Evolutionary conservation across 352 stramenopile species (phyloP).

Genomic region (Phytopythium helicoides): DNA sequence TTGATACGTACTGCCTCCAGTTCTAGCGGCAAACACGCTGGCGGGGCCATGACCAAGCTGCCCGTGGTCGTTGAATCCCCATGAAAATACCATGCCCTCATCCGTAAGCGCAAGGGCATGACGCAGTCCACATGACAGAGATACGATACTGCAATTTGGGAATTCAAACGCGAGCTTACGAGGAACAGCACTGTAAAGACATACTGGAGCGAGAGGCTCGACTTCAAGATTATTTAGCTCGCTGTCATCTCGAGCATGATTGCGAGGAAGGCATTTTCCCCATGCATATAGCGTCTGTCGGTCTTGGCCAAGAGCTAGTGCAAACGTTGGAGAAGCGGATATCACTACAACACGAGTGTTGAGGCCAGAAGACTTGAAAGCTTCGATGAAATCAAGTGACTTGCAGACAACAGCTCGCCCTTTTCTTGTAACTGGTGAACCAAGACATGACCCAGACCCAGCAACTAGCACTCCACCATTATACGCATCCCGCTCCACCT

Average conservation of each 20-base stretch:
- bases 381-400: slow-evolving; percentile 36
- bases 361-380: slow-evolving; percentile 34
- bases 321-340: slow-evolving; percentile 43
- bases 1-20: slow-evolving; percentile 28
- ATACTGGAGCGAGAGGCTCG: slow-evolving; percentile 1
- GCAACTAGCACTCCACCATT: slow-evolving; percentile 59
- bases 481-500: slow-evolving; percentile 41
- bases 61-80: slow-evolving; percentile 78
- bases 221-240: neutral
- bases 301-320: slow-evolving; percentile 38
- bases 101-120: slow-evolving; percentile 53
- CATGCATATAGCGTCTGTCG: slow-evolving; percentile 45
- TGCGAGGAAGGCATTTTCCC: slow-evolving; percentile 48
- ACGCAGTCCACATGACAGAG: slow-evolving; percentile 48
- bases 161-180: slow-evolving; percentile 31
- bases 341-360: slow-evolving; percentile 31
- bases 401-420: neutral
- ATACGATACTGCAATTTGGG: slow-evolving; percentile 10
- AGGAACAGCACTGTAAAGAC: slow-evolving; percentile 13
- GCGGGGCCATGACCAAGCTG: slow-evolving; percentile 63
- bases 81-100: slow-evolving; percentile 64
- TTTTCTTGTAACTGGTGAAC: neutral
- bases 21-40: slow-evolving; percentile 43
- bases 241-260: slow-evolving; percentile 15
- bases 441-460: slow-evolving; percentile 44